Evolutionary conservation across 2,329 filamentous ascomycete species (phyloP).

Genomic region (Fusarium sp.): DNA sequence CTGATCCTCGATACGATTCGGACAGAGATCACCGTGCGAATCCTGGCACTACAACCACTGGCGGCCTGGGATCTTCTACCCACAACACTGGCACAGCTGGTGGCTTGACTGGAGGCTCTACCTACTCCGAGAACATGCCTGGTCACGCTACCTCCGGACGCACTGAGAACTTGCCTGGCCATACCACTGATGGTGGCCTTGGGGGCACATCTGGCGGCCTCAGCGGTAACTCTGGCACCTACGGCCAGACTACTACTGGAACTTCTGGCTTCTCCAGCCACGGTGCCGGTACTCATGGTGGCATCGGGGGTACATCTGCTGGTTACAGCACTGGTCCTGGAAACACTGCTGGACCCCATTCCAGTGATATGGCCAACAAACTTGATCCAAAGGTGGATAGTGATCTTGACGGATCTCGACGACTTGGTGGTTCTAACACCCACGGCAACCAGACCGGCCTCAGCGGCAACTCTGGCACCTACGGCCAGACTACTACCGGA

Average conservation of each 20-base stretch:
- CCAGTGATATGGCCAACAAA: background rate
- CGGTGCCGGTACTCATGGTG: constrained; percentile 23
- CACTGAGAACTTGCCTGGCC: background rate
- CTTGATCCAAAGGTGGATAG: background rate
- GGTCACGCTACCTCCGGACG: background rate
- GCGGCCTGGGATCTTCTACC: background rate
- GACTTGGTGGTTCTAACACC: background rate
- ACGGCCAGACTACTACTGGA: constrained; percentile 18
- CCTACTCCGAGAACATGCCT: background rate
- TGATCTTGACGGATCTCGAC: background rate
- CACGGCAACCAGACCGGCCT: background rate
- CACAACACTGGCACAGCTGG: constrained; percentile 10
- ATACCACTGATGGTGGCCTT: background rate
- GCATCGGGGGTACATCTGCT: background rate
- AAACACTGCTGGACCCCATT: background rate
- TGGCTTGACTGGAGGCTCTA: background rate
- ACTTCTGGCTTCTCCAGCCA: constrained; percentile 18
- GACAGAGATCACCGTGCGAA: constrained; percentile 52
- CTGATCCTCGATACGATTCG: constrained; percentile 64
- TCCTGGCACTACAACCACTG: constrained; percentile 50
- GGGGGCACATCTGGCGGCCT: no score
- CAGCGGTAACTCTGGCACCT: no score
- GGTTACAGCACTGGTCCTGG: background rate
- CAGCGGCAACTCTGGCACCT: constrained; percentile 3
- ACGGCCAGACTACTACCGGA: constrained; percentile 20